Evolutionary conservation across 2,329 filamentous ascomycete species (phyloP), one percentile per base, ranked within the genome.

Genomic region (Monosporascus sp.): DNA sequence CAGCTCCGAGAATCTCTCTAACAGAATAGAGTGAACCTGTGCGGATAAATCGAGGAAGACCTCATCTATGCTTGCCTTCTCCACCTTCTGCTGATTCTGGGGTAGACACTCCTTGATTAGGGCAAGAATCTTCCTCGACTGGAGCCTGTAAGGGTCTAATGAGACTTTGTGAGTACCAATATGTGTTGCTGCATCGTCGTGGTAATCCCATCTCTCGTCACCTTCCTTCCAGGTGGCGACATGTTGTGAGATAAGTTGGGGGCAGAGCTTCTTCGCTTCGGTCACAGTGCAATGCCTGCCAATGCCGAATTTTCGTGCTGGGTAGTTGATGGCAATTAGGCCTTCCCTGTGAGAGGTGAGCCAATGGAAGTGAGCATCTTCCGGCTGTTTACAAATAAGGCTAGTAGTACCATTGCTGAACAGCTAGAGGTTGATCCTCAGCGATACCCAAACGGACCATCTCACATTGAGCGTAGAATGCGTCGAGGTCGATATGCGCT

Each of bases 401-500:
- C 55, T 61, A 71, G 58, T 73, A 86, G 58, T 73, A 86, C 89
- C 89, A 97, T 77, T 97, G 93, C 67, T 95, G 92, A 20, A 99
- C 94, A 1, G 91, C 94, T 24, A 99, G 80, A 9, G 94, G 94
- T 59, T 85, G 81, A 53, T 91, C 82, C 56, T 89, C 85, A 15
- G 87, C 76, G 11, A 89, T 75, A 14, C 85, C 86, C 45, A 97
- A 78, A 7, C 94, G 85, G 9, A 96, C 85, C 81, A 92, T 95
- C 73, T 99, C 94, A 68, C 91, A 97, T 75, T 99, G 94, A 3
- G 89, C 88, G 70, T 99, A 99, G 72, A 99, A 99, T 40, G 93
- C 93, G 80, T 99, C 94, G 55, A 99, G 85, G 65, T 99, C 94
- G 58, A 97, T 85, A 69, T 97, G 92, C 7, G 91, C 90, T 61